Base-by-base conservation (phyloP, 108 stramenopile species). In the Nannochloropsis salina region DNA sequence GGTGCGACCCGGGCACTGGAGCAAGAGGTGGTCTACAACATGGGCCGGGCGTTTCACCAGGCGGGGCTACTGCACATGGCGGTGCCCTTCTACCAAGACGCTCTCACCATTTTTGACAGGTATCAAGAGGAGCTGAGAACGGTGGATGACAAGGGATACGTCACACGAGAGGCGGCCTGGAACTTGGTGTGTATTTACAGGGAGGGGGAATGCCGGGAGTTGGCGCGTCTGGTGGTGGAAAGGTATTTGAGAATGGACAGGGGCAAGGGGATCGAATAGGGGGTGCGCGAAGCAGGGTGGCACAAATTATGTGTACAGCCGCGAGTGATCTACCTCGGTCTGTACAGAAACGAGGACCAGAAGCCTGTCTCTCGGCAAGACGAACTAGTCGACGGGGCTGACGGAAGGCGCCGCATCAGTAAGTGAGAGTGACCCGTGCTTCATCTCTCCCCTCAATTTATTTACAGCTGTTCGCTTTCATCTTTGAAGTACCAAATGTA, bases 21-120 rank as follows among this genome's bases (percentile, higher is more conserved):
- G 61, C 61, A 74, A n/a, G 61, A 74, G 8, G 61, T 74, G 3
- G 61, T 74, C 6, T 74, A n/a, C n/a, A 74, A 74, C n/a, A 74
- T 74, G 61, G 61, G 61, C 3, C 61, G 61, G 61, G 61, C 61
- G 61, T 74, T 74, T 74, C 61, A 74, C 61, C 61, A 74, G 61
- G 61, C 61, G 61, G 61, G 61, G 2, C n/a, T 74, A 6, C n/a
- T 74, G 61, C 61, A 74, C 61, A 74, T 74, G 61, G 61, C 61
- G 20, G 61, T 74, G 61, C 61, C 61, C 15, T 74, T 74, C 61
- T 74, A 74, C n/a, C 61, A 74, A n/a, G 61, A 74, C n/a, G 61
- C 61, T 3, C n/a, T 74, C 4, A 74, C 15, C 20, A 74, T 74
- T 15, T 74, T 74, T 8, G 61, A 74, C n/a, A n/a, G 20, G 61